A percentile compares a stretch with the other conserved stretches of the same genome.
Conservation (phyloP, 2,329 filamentous ascomycete genomes). For the Pseudogymnoascus sp. region DNA sequence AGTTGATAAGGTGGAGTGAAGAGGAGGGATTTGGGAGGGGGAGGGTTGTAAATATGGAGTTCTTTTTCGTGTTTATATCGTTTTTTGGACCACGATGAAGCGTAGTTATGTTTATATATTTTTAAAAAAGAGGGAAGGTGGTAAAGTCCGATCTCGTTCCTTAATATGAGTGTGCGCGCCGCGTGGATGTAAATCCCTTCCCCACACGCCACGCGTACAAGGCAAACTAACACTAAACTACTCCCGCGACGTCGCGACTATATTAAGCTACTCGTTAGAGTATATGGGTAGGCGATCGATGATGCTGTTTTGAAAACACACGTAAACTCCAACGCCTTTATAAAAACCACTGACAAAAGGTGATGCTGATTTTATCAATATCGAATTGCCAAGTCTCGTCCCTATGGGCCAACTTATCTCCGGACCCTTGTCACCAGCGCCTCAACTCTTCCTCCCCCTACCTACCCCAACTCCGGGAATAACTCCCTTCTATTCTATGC, state of each 20-base stretch:
- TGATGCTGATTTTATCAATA: neutral
- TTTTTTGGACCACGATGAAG: neutral
- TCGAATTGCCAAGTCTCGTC: neutral
- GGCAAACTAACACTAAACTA: neutral
- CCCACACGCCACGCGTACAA: constrained; percentile 1
- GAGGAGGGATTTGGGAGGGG: too few species aligned
- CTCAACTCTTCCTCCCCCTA: neutral
- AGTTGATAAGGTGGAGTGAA: neutral
- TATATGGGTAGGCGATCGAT: neutral
- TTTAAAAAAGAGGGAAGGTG: neutral
- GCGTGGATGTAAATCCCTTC: neutral
- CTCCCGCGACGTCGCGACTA: neutral
- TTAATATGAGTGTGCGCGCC: neutral
- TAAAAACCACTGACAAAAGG: neutral
- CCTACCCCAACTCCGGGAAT: neutral
- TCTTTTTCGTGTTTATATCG: neutral
- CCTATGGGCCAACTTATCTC: neutral
- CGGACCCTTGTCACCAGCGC: neutral
- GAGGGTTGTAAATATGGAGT: constrained; percentile 16
- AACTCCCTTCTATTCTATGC: neutral
- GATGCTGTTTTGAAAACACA: neutral
- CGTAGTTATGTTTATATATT: neutral
- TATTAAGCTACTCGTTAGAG: neutral
- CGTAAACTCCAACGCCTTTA: neutral
- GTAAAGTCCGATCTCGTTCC: neutral